Evolutionary conservation across 225 moss, liverwort and hornwort genomes (phyloP).

Genomic region (Rhytidiadelphus loreus): DNA sequence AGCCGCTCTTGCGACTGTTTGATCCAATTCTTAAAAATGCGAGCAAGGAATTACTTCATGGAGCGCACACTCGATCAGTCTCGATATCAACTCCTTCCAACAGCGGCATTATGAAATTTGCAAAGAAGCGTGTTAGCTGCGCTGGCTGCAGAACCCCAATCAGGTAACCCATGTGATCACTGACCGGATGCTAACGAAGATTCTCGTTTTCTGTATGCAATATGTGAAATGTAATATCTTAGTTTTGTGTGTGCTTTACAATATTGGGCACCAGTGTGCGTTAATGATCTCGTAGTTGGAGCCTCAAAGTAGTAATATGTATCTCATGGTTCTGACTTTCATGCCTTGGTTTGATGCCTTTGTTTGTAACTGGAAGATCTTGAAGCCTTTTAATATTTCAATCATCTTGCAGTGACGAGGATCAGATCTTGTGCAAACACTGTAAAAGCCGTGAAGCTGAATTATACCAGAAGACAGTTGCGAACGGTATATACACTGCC

Average conservation of each 20-base stretch:
- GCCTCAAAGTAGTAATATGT: not conserved
- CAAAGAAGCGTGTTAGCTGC: conserved; percentile 81
- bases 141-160: conserved; percentile 84
- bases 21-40: conserved; percentile 98
- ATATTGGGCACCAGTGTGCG: not conserved
- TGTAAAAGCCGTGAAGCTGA: conserved; percentile 89
- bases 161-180: conserved; percentile 30
- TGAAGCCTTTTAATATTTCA: not conserved
- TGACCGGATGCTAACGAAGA: not conserved
- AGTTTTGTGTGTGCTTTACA: not conserved
- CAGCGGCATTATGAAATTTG: conserved; percentile 98
- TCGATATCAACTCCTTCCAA: conserved; percentile 95
- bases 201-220: not conserved
- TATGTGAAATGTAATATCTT: not conserved
- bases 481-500: conserved; percentile 40
- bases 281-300: not conserved
- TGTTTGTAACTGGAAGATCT: not conserved
- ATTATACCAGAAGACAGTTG: conserved; percentile 85
- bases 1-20: conserved; percentile 90
- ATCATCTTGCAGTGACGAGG: conserved; percentile 58
- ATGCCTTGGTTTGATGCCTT: not conserved
- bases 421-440: conserved; percentile 80
- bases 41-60: conserved; percentile 88
- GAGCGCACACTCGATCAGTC: conserved; percentile 86
- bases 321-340: not conserved